Evolutionary conservation across 345 rosid species (phyloP).

Genomic region (Balakata baccata): DNA sequence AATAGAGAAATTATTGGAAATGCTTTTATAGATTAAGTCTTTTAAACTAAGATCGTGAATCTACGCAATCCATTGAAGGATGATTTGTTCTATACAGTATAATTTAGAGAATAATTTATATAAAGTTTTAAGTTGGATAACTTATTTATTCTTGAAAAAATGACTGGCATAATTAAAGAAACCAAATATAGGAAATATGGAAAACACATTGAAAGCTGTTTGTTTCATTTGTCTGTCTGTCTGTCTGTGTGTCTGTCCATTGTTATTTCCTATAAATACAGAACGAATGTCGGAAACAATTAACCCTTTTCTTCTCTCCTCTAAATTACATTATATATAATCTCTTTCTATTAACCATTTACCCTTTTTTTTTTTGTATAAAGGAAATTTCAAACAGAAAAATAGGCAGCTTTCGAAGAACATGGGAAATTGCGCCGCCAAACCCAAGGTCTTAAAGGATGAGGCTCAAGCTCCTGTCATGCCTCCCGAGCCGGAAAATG

Average conservation of each 20-base stretch:
- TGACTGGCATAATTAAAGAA: too few relatives aligned
- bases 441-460: conserved; percentile 45
- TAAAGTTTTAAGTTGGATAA: too few relatives aligned
- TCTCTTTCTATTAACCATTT: neutral
- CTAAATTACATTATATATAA: neutral
- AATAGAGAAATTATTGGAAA: too few relatives aligned
- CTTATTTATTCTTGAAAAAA: too few relatives aligned
- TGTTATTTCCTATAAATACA: neutral
- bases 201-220: conserved; percentile 17
- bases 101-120: too few relatives aligned
- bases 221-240: conserved; percentile 21
- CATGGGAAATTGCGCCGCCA: conserved; percentile 56
- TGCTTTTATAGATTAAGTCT: too few relatives aligned
- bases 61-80: too few relatives aligned
- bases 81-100: too few relatives aligned
- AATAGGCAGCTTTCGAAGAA: neutral
- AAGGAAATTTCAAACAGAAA: neutral
- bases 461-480: conserved; percentile 24
- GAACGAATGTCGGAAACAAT: conserved; percentile 34
- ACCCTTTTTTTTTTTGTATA: neutral
- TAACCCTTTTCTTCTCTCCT: neutral
- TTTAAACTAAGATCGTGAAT: too few relatives aligned
- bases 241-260: conserved; percentile 12
- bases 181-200: neutral
- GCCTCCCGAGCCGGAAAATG: conserved; percentile 1